phyloP scores from a whole-genome alignment of 2,329 filamentous ascomycete genomes.

The Exophiala xenobiotica region DNA sequence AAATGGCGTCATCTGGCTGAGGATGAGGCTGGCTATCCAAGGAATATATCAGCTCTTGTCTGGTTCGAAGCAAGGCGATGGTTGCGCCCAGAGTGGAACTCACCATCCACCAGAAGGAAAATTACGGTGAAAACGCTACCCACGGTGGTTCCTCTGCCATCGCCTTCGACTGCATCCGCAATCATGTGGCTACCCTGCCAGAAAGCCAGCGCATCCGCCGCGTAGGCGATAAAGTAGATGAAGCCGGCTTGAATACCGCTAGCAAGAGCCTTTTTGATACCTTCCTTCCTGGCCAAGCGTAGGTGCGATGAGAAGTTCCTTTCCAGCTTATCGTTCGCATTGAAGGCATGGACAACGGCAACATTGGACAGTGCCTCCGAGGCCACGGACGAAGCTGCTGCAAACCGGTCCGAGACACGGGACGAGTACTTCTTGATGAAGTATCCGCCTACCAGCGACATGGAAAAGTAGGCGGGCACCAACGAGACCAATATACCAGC shows the following conservation, averaged over 20 bases:
- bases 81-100: neutral
- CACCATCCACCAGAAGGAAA: constrained; percentile 52
- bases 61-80: neutral
- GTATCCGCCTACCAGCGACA: constrained; percentile 45
- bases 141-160: constrained; percentile 39
- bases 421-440: constrained; percentile 47
- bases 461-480: constrained; percentile 47
- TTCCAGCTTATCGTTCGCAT: constrained; percentile 54
- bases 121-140: constrained; percentile 56
- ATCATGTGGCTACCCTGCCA: constrained; percentile 52
- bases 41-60: neutral
- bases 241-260: constrained; percentile 35
- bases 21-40: constrained; percentile 41
- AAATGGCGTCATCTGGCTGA: constrained; percentile 35
- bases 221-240: constrained; percentile 36
- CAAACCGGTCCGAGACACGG: constrained; percentile 51
- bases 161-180: constrained; percentile 34
- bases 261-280: constrained; percentile 34
- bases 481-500: constrained; percentile 48
- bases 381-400: constrained; percentile 58
- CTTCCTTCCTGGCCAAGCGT: constrained; percentile 31
- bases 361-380: constrained; percentile 53
- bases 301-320: constrained; percentile 34
- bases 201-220: constrained; percentile 36
- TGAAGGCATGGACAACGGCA: constrained; percentile 50